Base-by-base conservation (phyloP, 2,329 filamentous ascomycete genomes). In the Penicillium sp. region DNA sequence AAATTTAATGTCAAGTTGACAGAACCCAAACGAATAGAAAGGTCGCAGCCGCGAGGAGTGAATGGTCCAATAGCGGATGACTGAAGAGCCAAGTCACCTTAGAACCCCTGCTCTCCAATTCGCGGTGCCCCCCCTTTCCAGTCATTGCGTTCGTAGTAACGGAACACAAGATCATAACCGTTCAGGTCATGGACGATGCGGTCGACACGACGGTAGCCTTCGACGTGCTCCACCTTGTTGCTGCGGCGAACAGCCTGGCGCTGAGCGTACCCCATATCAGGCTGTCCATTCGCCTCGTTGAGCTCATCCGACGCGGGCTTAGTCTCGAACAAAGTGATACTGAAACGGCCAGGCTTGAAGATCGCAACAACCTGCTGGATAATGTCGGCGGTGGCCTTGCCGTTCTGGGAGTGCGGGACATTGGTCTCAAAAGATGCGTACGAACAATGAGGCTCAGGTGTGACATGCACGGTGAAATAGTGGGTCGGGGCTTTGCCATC, bases 371-470 rank as follows among this genome's bases (percentile, higher is more conserved):
- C 94, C 63, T 97, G 91, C 74, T 96, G 87, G 59, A 99, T 89
- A 57, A 97, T 88, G 61, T 96, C 93, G 26, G 87, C 86, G 0
- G 93, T 97, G 71, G 92, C 89, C 60, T 92, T 88, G 16, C 92
- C 92, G 54, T 85, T 90, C 77, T 96, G 91, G 5, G 86, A 87
- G 26, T 91, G 89, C 1, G 94, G 94, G 4, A 99, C 93, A 66
- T 97, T 99, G 63, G 94, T 97, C 80, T 99, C 94, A 71, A 99
- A 99, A 2, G 91, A 97, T 35, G 94, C 94, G 73, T 96, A 99
- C 5, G 92, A 97, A 80, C 93, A 99, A 68, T 96, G 87, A 14
- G 93, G 91, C 80, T 99, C 94, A 0, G 94, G 94, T 0, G 94
- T 99, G 63, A 99, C 94, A 71, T 99, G 94, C 25, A 99, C 94